phyloP scores from a whole-genome alignment of 2,329 filamentous ascomycete species.

The Botryotinia narcissicola region DNA sequence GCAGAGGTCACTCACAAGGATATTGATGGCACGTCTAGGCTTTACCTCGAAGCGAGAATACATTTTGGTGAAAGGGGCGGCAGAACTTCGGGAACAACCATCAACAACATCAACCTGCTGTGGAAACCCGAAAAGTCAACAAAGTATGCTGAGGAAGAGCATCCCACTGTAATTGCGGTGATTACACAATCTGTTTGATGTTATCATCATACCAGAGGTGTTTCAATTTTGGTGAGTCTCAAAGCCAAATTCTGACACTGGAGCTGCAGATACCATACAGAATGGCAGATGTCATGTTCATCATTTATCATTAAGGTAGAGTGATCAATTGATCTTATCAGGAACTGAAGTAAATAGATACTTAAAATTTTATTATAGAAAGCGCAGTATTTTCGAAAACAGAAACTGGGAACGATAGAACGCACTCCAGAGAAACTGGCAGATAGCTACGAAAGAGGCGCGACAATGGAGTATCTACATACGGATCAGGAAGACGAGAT shows the following conservation, averaged over 20 bases:
- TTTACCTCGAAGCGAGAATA: constrained; percentile 1
- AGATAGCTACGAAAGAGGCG: neutral
- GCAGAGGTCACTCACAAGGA: neutral
- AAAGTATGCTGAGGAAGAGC: neutral
- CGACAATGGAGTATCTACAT: neutral
- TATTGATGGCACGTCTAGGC: neutral
- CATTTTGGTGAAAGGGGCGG: neutral
- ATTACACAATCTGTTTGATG: accelerated
- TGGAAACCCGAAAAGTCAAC: neutral
- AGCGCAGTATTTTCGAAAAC: too few species aligned
- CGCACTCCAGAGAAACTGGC: neutral
- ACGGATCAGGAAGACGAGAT: neutral
- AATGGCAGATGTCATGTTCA: neutral
- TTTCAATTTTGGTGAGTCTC: neutral
- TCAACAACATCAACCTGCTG: neutral
- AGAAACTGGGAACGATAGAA: too few species aligned
- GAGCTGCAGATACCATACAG: neutral
- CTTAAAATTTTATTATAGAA: neutral
- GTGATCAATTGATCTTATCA: neutral
- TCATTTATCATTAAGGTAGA: neutral
- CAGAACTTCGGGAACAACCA: neutral
- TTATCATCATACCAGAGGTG: neutral
- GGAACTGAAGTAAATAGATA: accelerated
- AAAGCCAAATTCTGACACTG: neutral
- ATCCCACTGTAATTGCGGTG: neutral